Conservation (phyloP, 2,329 filamentous ascomycete genomes). For the Monosporascus sp. region DNA sequence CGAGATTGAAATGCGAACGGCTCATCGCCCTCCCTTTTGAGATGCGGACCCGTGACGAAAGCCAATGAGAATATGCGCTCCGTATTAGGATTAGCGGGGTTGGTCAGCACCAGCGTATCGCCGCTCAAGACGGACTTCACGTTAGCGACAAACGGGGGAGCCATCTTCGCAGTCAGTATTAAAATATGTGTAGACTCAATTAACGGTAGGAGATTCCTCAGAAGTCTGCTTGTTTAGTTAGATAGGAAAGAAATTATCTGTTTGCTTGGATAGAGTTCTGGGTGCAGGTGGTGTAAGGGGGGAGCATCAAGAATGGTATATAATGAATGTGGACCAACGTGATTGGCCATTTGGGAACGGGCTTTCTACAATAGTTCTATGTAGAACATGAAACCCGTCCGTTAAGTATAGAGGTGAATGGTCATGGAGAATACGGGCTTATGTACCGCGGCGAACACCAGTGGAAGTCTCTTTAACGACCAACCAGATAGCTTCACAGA, state of each 20-base stretch:
- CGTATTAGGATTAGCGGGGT: conserved; percentile 71
- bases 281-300: neutral
- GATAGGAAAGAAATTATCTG: conserved; percentile 1
- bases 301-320: too few relatives aligned
- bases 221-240: conserved; percentile 15
- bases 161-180: conserved; percentile 28
- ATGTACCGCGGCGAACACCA: too few relatives aligned
- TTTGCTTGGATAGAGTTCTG: neutral
- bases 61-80: conserved; percentile 88
- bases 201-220: conserved; percentile 4
- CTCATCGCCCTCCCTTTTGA: conserved; percentile 87
- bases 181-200: conserved; percentile 14
- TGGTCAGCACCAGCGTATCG: conserved; percentile 82
- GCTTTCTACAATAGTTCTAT: too few relatives aligned
- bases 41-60: conserved; percentile 82
- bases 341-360: too few relatives aligned
- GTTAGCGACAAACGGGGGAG: conserved; percentile 57
- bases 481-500: too few relatives aligned
- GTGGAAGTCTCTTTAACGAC: too few relatives aligned
- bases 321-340: too few relatives aligned
- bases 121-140: conserved; percentile 95
- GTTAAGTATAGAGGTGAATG: too few relatives aligned
- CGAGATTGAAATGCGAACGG: conserved; percentile 90
- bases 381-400: too few relatives aligned
- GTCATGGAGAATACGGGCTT: too few relatives aligned